Evolutionary conservation across 2,329 filamentous ascomycete species (phyloP).

Genomic region (Ascochyta rabiei): DNA sequence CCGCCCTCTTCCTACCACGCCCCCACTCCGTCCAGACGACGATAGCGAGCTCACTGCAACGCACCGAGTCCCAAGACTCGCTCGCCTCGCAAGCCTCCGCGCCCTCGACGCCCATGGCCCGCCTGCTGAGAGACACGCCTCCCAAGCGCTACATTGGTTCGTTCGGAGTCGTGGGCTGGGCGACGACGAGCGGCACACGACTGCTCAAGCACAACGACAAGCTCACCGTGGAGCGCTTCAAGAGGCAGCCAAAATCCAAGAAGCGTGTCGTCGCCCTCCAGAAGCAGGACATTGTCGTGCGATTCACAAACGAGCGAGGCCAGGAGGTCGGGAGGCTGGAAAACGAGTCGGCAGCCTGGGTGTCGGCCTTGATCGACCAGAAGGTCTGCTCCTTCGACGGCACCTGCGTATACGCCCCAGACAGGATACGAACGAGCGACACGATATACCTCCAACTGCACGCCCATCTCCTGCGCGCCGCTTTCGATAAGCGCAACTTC

Average conservation of each 20-base stretch:
- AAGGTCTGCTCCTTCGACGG: constrained; percentile 87
- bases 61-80: constrained; percentile 35
- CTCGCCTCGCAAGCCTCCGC: constrained; percentile 29
- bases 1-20: constrained; percentile 26
- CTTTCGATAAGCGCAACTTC: constrained; percentile 72
- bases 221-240: constrained; percentile 87
- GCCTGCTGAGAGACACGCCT: constrained; percentile 54
- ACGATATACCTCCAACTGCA: constrained; percentile 89
- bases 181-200: constrained; percentile 78
- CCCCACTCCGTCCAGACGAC: constrained; percentile 28
- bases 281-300: constrained; percentile 83
- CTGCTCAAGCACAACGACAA: constrained; percentile 80
- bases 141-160: constrained; percentile 80
- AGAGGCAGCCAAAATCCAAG: constrained; percentile 64
- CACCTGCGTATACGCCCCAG: constrained; percentile 85
- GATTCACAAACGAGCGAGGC: constrained; percentile 81
- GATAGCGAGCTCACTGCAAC: constrained; percentile 30
- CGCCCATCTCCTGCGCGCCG: constrained; percentile 74
- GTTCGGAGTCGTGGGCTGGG: constrained; percentile 91
- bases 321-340: constrained; percentile 86
- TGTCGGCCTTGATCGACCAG: constrained; percentile 90
- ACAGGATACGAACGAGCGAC: constrained; percentile 84
- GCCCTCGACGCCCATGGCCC: constrained; percentile 23
- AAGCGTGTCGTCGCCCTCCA: constrained; percentile 62
- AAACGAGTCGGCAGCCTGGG: constrained; percentile 88